A percentile compares a stretch with the other conserved stretches of the same genome.
Conservation (phyloP, 768 basidiomycete species). For the Boletellus emodensis region DNA sequence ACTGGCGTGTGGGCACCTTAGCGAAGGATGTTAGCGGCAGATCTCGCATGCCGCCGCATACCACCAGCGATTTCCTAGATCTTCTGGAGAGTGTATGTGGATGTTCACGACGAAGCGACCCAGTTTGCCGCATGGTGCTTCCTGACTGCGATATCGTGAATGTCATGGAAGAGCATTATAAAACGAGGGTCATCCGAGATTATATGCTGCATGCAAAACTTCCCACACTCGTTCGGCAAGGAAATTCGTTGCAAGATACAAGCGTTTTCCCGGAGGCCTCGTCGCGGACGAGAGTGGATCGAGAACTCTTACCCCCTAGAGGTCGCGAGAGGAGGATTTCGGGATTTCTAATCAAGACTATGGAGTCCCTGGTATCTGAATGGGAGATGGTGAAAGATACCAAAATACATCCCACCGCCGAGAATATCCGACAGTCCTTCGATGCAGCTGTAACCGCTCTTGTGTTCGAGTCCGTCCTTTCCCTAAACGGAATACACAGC, state of each 20-base stretch:
- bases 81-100: slow-evolving; percentile 66
- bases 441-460: slow-evolving; percentile 68
- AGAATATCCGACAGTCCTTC: slow-evolving; percentile 60
- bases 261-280: slow-evolving; percentile 2
- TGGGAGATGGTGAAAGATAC: slow-evolving; percentile 43
- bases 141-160: slow-evolving; percentile 69
- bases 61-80: slow-evolving; percentile 55
- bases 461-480: slow-evolving; percentile 63
- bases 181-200: slow-evolving; percentile 58
- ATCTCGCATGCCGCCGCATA: slow-evolving; percentile 47
- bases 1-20: slow-evolving; percentile 53
- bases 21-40: slow-evolving; percentile 34
- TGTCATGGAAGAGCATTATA: slow-evolving; percentile 54
- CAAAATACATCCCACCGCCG: slow-evolving; percentile 45
- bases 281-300: slow-evolving; percentile 10
- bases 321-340: slow-evolving; percentile 62
- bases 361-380: slow-evolving; percentile 48
- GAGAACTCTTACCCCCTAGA: slow-evolving; percentile 44
- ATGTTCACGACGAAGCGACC: slow-evolving; percentile 41
- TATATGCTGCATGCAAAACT: slow-evolving; percentile 67
- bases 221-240: slow-evolving; percentile 35
- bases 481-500: slow-evolving; percentile 58
- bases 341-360: slow-evolving; percentile 55
- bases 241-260: slow-evolving; percentile 2
- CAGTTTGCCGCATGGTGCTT: slow-evolving; percentile 50